Percentiles rank a stretch among this genome's conserved stretches.
Evolutionary conservation across 78 protist genomes (phyloP).

Genomic region (Salpingoeca rosetta): DNA sequence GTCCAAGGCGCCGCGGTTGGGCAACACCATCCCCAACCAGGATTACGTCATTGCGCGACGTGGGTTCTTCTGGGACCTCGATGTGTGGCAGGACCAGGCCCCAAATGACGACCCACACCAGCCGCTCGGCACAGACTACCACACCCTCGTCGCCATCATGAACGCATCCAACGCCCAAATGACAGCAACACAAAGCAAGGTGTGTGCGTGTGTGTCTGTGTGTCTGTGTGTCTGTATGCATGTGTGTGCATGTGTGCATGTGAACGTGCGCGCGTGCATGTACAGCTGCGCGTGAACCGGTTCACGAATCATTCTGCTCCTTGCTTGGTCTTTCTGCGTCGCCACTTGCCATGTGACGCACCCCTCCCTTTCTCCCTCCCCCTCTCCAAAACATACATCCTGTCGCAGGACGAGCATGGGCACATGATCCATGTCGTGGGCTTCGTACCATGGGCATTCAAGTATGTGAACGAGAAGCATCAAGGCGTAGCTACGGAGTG

Average conservation of each 20-base stretch:
- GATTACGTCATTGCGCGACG: not conserved
- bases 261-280: too few species aligned
- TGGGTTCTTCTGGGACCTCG: slow-evolving; percentile 7
- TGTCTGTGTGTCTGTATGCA: too few species aligned
- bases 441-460: slow-evolving; percentile 1
- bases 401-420: not conserved
- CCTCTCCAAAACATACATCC: too few species aligned
- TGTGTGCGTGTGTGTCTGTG: too few species aligned
- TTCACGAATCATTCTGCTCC: too few species aligned
- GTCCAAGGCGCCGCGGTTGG: not conserved
- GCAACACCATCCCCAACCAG: not conserved
- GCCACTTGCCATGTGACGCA: too few species aligned
- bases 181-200: too few species aligned
- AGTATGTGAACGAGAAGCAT: slow-evolving; percentile 3
- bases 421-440: slow-evolving; percentile 4
- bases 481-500: slow-evolving; percentile 7
- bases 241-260: too few species aligned
- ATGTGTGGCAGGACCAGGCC: not conserved
- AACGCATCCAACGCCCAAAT: not conserved
- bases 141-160: not conserved
- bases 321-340: too few species aligned
- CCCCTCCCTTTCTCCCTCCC: too few species aligned
- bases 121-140: slow-evolving; percentile 1
- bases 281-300: too few species aligned
- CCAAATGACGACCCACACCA: slow-evolving; percentile 1